Evolutionary conservation across 441 rosid species (phyloP), one percentile per base, ranked within the genome.

Genomic region (Raphanus hybrid): DNA sequence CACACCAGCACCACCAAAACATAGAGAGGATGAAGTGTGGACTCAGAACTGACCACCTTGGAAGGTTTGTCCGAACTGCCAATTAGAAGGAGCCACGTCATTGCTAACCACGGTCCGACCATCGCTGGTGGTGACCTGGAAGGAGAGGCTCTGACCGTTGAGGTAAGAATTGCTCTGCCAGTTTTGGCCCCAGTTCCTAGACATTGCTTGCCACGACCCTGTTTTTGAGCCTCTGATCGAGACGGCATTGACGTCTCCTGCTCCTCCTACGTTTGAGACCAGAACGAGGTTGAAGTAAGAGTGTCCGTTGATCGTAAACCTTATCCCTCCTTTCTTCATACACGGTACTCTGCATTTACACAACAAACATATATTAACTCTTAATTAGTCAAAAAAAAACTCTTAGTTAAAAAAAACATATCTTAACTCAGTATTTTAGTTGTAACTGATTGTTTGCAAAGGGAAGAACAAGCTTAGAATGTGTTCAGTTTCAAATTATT

Each of bases 61-160:
- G 32, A 84, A 93, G 18, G 98, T 89, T 81, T 91, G 92, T 11
- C 98, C 98, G 9, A 93, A 91, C 75, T 90, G 94, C 98, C 97
- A 93, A 23, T 75, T 69, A 12, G 78, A 60, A 15, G 97, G 90
- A 18, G 67, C 94, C 48, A 76, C 88, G 37, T 89, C 63, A 79
- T 81, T 43, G 85, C 85, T 85, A 34, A 88, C 85, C 14, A 93
- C 37, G 0, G 91, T 91, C 29, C 82, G 82, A 6, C 98, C 97
- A 23, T 93, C 97, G 23, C 98, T 89, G 4, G 97, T 76, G 3
- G 94, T 91, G 57, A 93, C 91, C 29, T 89, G 92, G 57, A 90
- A 87, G 1, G 94, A 90, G 66, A 90, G 86, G 64, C 85, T 76
- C 76, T 88, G 94, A 15, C 84, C 91, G 34, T 90, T 88, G 64